phyloP scores from a whole-genome alignment of 2,329 filamentous ascomycete species.

The Fulvia fulva region DNA sequence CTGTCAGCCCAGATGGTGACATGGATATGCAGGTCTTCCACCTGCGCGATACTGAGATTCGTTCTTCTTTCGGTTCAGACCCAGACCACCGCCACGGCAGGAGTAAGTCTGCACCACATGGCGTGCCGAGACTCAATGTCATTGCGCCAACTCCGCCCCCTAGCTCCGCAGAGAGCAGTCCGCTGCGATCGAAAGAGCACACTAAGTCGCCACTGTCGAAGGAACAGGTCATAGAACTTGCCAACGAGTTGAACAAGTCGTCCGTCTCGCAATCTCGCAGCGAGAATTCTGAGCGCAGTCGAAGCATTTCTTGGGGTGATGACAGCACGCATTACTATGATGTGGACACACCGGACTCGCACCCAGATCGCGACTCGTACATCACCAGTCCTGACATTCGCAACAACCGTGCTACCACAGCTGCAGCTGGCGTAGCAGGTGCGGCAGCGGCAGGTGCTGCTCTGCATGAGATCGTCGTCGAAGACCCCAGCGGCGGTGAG shows the following conservation, averaged over 20 bases:
- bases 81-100: conserved; percentile 13
- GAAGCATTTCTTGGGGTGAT: conserved; percentile 46
- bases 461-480: conserved; percentile 39
- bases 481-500: conserved; percentile 33
- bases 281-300: conserved; percentile 21
- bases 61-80: conserved; percentile 11
- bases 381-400: conserved; percentile 18
- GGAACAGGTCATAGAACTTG: conserved; percentile 14
- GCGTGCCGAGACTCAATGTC: conserved; percentile 53
- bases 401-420: conserved; percentile 6
- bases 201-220: conserved; percentile 33
- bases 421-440: conserved; percentile 9
- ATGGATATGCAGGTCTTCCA: conserved; percentile 43
- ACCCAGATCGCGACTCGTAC: conserved; percentile 24
- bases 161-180: conserved; percentile 38
- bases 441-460: conserved; percentile 20
- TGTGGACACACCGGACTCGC: conserved; percentile 42
- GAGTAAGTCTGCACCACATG: conserved; percentile 25
- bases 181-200: conserved; percentile 32
- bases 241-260: conserved; percentile 9
- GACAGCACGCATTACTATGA: conserved; percentile 47
- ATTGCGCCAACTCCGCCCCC: conserved; percentile 56
- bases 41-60: conserved; percentile 33
- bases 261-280: conserved; percentile 3
- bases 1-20: conserved; percentile 42